Evolutionary conservation across 1,284 basidiomycete genomes (phyloP).

Genomic region (Puccinia brachypodii): DNA sequence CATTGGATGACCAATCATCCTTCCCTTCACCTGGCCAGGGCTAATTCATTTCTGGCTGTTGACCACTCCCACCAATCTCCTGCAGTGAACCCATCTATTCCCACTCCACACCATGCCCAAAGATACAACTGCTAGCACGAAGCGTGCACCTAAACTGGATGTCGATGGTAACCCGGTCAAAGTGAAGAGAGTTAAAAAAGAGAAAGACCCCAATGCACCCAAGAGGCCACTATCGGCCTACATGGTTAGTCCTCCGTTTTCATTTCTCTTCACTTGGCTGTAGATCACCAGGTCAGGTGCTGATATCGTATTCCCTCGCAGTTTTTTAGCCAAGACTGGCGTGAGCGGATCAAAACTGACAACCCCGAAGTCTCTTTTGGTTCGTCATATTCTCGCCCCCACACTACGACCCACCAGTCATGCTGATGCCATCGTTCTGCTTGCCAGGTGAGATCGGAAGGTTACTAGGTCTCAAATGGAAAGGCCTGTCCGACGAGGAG

Average conservation of each 20-base stretch:
- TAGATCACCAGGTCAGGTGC: background rate
- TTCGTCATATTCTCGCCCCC: background rate
- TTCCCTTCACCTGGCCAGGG: background rate
- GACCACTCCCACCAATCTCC: background rate
- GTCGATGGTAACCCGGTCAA: conserved; percentile 32
- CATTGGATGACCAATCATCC: background rate
- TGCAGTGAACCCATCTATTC: background rate
- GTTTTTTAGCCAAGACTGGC: conserved; percentile 46
- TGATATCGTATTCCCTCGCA: background rate
- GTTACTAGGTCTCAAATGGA: conserved; percentile 84
- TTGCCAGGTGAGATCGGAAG: conserved; percentile 72
- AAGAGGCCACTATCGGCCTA: conserved; percentile 42
- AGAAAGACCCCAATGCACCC: conserved; percentile 38
- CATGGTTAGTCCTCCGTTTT: conserved; percentile 23
- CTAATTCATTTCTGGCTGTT: background rate
- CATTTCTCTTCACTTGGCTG: background rate
- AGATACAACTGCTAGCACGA: conserved; percentile 20
- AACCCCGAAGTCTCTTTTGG: conserved; percentile 41
- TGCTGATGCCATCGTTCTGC: background rate
- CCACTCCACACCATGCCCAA: conserved; percentile 28
- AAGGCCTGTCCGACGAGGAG: conserved; percentile 76
- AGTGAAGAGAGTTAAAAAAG: conserved; percentile 20
- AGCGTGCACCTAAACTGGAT: conserved; percentile 24
- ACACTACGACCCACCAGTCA: background rate
- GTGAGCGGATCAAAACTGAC: conserved; percentile 37